Base-by-base conservation (phyloP, 371 early-diverging fungal genomes). In the Mucor indicus region DNA sequence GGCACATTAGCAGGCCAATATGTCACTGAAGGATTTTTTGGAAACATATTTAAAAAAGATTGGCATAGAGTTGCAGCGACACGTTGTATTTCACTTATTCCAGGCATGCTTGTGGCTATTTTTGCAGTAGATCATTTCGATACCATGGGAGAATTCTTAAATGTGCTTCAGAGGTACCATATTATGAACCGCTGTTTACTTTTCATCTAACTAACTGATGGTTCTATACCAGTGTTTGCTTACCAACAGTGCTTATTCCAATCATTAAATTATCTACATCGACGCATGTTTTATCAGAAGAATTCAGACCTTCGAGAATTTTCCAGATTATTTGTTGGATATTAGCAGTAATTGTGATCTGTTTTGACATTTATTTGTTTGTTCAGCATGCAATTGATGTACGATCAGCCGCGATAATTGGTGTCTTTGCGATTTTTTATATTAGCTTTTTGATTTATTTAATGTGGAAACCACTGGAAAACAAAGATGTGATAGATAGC, bases 1-100 rank as follows among this genome's bases (percentile, higher is more conserved):
- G 86, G 87, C 21, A 87, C 87, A 15, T 54, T 89, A 37, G 85
- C 86, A 23, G 87, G 89, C 3, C 87, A 87, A 54, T 83, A 80
- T 66, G 87, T 89, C 4, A 80, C 81, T 15, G 84, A 86, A 54
- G 87, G 87, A 0, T 87, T 86, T 57, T 78, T 75, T 65, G 79
- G 79, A 3, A 57, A 63, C 39, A 60, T 75, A 11, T 83, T 88
- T 57, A 70, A 77, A 23, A 77, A 75, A 50, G 79, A 83, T 16
- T 86, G 86, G 86, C 79, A 83, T 44, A 81, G 87, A 19, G 65
- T 83, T 25, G 73, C 80, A 1, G 57, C 79, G 7, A 87, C 87
- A 1, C 75, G 87, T 17, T 62, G 67, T 19, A 69, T 84, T 37
- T 85, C 89, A 16, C 59, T 89, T 12, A 55, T 89, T 2, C 89